phyloP scores from a whole-genome alignment of 2,329 filamentous ascomycete genomes.

The Penicillium sp. region DNA sequence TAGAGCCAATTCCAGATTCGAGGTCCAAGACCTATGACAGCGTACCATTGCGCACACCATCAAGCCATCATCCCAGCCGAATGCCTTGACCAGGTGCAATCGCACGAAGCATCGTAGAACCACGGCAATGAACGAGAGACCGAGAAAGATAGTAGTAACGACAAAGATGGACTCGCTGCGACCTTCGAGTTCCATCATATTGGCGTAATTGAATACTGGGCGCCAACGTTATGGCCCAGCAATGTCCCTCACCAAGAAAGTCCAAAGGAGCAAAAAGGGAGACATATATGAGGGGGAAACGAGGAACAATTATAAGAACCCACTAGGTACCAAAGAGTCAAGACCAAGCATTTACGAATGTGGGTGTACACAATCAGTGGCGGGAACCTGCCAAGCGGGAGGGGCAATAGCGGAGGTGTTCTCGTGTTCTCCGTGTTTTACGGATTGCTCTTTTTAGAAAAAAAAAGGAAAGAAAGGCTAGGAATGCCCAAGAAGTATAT shows the following conservation, averaged over 20 bases:
- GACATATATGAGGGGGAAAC: not conserved
- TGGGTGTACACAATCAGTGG: conserved; percentile 9
- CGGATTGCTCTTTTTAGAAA: too few relatives aligned
- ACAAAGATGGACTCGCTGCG: conserved; percentile 35
- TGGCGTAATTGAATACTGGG: not conserved
- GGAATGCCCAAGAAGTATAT: not conserved
- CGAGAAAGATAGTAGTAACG: conserved; percentile 32
- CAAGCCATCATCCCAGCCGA: conserved; percentile 39
- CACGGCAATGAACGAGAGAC: conserved; percentile 33
- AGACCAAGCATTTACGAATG: conserved; percentile 15
- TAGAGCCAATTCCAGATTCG: not conserved
- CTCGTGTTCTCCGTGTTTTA: conserved; percentile 8
- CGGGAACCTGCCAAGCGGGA: conserved; percentile 11
- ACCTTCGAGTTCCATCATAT: conserved; percentile 32
- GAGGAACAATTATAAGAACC: not conserved
- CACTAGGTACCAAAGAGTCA: too few relatives aligned
- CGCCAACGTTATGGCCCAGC: conserved; percentile 14
- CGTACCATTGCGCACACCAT: conserved; percentile 40
- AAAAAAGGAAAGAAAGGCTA: not conserved
- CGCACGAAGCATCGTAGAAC: conserved; percentile 39
- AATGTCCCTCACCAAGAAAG: not conserved
- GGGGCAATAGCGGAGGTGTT: not conserved
- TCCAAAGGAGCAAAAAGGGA: not conserved
- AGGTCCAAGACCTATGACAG: not conserved
- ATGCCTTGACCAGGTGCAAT: conserved; percentile 33